Percentiles rank a stretch among this genome's conserved stretches.
phyloP scores from a whole-genome alignment of 495 filamentous ascomycete genomes.

The Filosporella fistucella region DNA sequence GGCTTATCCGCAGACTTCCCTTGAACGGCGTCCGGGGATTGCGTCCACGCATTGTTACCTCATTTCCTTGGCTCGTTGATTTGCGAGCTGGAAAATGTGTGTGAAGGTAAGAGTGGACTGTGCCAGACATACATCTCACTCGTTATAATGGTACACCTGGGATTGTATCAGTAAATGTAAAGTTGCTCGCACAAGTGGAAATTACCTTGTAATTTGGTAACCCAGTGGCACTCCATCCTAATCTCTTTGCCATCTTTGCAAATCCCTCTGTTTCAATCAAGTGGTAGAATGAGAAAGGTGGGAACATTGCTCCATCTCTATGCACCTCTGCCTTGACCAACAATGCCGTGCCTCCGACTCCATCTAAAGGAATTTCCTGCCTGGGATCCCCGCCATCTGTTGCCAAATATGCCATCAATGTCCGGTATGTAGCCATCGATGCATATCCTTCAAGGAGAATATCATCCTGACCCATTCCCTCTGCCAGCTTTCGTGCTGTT shows the following conservation, averaged over 20 bases:
- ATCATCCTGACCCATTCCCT: constrained; percentile 78
- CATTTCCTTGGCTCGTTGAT: neutral
- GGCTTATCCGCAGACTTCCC: neutral
- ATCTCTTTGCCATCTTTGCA: constrained; percentile 87
- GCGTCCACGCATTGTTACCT: neutral
- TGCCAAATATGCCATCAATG: constrained; percentile 84
- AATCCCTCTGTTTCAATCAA: constrained; percentile 98
- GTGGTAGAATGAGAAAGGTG: constrained; percentile 92
- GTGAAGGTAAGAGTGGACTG: constrained; percentile 18
- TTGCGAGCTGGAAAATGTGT: constrained; percentile 12
- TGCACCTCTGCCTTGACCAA: constrained; percentile 97
- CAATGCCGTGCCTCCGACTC: constrained; percentile 89
- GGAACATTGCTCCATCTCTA: constrained; percentile 97
- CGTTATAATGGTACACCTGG: constrained; percentile 88
- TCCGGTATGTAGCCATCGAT: constrained; percentile 87
- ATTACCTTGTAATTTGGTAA: constrained; percentile 95
- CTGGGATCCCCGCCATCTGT: constrained; percentile 51
- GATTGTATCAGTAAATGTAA: constrained; percentile 1
- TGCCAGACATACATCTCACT: constrained; percentile 49
- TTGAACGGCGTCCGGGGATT: neutral
- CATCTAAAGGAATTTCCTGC: constrained; percentile 71
- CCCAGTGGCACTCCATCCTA: constrained; percentile 81
- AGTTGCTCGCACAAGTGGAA: constrained; percentile 22
- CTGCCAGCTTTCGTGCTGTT: constrained; percentile 66
- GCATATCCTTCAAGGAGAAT: constrained; percentile 91